These are phyloP conservation scores for Hura crepitans DNA, from an alignment of 441 rosid species.

Conservation along the genomic window DNA sequence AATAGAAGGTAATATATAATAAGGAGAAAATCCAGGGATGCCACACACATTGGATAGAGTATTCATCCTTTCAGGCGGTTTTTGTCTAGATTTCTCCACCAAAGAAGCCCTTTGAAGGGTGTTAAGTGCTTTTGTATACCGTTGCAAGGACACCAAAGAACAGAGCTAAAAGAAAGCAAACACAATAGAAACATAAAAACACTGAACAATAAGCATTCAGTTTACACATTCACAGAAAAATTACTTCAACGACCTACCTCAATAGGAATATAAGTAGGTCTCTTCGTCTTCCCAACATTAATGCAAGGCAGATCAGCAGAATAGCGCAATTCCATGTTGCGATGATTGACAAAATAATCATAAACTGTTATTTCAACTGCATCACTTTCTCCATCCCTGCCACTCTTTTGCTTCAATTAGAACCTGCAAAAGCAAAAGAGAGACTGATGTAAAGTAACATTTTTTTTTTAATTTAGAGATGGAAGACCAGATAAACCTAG, in stretches of 20 bases:
- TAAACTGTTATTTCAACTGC: slow-evolving; percentile 47
- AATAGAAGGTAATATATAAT: background rate
- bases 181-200: background rate
- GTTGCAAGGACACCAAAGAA: slow-evolving; percentile 61
- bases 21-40: background rate
- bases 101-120: slow-evolving; percentile 66
- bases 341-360: slow-evolving; percentile 59
- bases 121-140: slow-evolving; percentile 66
- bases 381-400: slow-evolving; percentile 32
- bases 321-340: slow-evolving; percentile 45
- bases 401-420: slow-evolving; percentile 39
- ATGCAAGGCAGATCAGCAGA: slow-evolving; percentile 71
- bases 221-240: background rate
- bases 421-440: slow-evolving; percentile 36
- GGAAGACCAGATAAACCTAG: background rate
- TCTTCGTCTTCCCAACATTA: slow-evolving; percentile 80
- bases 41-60: slow-evolving; percentile 49
- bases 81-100: slow-evolving; percentile 82
- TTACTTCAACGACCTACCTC: slow-evolving; percentile 40
- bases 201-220: background rate
- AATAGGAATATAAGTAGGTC: slow-evolving; percentile 70
- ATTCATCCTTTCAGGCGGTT: slow-evolving; percentile 79
- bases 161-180: slow-evolving; percentile 46
- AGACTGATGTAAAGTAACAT: no score
- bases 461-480: background rate